Evolutionary conservation across 352 stramenopile genomes (phyloP), one percentile per base, ranked within the genome.

Genomic region (Phytophthora crassamura): DNA sequence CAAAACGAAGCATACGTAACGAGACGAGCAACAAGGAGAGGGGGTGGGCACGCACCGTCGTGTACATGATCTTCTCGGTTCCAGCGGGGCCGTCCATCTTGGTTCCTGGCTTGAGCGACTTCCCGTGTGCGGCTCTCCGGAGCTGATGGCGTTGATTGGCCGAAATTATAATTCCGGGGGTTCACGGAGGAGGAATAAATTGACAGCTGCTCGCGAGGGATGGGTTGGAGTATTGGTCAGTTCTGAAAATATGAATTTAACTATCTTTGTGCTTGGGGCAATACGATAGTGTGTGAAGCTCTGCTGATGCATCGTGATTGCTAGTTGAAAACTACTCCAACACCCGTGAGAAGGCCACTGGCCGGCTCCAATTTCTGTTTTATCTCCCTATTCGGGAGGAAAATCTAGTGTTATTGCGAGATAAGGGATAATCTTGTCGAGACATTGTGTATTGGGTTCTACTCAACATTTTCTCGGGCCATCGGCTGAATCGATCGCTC

Each of bases 261-360:
- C 2, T 1, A 94, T 96, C 88, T 96, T 96, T 96, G 88, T 86
- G 88, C 88, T 95, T 96, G 88, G 88, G 88, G 88, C 88, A 96
- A 96, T 88, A 96, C 88, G 88, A 94, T 89, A 88, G 88, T 84
- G 85, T 88, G 86, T 96, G 88, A 96, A 95, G 88, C 86, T 95
- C 64, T 94, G 88, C 88, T 95, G 88, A 96, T 94, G 85, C 86
- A 88, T 96, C 88, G 88, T 96, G 87, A 94, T 96, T 96, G 88
- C 88, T 96, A 96, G 86, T 96, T 96, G 88, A 94, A 96, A 96
- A 96, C 88, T 96, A 96, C 84, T 96, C 88, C 88, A 96, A 96
- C 74, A 84, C 84, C 75, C 73, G 88, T 96, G 86, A 80, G 82
- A 84, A 90, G 82, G 85, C 88, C 86, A 94, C 85, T 93, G 86